phyloP scores from a whole-genome alignment of 495 filamentous ascomycete species.

The Aspergillus nidulans region DNA sequence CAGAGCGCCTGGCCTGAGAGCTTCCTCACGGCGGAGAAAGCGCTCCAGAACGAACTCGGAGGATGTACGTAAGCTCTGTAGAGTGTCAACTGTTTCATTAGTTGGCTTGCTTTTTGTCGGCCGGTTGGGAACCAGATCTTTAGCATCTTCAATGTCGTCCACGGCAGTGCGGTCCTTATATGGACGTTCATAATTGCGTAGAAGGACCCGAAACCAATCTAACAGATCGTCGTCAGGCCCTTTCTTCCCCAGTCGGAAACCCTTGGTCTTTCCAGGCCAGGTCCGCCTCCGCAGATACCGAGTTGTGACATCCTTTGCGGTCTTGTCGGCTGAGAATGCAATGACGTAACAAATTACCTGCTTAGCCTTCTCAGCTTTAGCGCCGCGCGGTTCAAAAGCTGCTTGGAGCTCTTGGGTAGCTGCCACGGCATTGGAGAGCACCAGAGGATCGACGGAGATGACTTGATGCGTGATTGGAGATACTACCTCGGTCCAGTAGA shows the following conservation, averaged over 20 bases:
- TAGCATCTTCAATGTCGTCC: slow-evolving; percentile 73
- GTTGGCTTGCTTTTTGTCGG: slow-evolving; percentile 58
- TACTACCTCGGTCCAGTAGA: slow-evolving; percentile 89
- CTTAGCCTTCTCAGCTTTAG: slow-evolving; percentile 74
- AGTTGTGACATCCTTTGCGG: slow-evolving; percentile 92
- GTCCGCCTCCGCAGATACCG: slow-evolving; percentile 81
- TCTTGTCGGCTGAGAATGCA: slow-evolving; percentile 76
- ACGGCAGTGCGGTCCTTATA: slow-evolving; percentile 55
- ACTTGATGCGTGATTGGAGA: slow-evolving; percentile 75
- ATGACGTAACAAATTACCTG: slow-evolving; percentile 92
- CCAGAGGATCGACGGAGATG: slow-evolving; percentile 70
- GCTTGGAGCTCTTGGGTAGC: slow-evolving; percentile 65
- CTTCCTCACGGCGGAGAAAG: slow-evolving; percentile 90
- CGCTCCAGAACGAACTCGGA: slow-evolving; percentile 80
- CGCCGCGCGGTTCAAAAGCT: slow-evolving; percentile 76
- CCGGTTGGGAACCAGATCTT: slow-evolving; percentile 67
- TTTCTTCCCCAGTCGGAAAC: slow-evolving; percentile 73
- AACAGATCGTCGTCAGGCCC: slow-evolving; percentile 66
- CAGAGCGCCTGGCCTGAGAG: slow-evolving; percentile 62
- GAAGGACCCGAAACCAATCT: slow-evolving; percentile 82
- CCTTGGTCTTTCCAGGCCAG: slow-evolving; percentile 89
- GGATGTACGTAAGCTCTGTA: slow-evolving; percentile 83
- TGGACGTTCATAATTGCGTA: slow-evolving; percentile 67
- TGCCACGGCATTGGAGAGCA: slow-evolving; percentile 62
- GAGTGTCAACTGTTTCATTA: slow-evolving; percentile 63